Conservation (phyloP, 106 monocot genomes). For the Acorus gramineus region DNA sequence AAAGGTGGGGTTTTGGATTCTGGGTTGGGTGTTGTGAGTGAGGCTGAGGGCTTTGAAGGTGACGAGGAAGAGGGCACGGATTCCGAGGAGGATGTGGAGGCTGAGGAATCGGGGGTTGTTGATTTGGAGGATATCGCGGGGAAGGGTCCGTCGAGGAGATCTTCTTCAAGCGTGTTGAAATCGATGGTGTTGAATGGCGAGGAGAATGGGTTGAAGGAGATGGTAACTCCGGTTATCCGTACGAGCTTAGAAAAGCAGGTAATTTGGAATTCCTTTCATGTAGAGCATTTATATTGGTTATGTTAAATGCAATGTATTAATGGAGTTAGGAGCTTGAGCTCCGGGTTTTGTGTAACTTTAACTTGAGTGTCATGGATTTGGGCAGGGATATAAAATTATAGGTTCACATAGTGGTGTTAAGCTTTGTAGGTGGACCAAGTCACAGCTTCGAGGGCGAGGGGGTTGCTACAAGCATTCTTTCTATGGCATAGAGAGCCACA, state of each 20-base stretch:
- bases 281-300: too few relatives aligned
- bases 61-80: conserved; percentile 20
- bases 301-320: too few relatives aligned
- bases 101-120: conserved; percentile 27
- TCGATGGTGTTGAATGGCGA: not conserved
- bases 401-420: conserved; percentile 99
- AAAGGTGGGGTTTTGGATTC: conserved; percentile 27
- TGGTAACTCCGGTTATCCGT: conserved; percentile 85
- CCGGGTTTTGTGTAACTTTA: too few relatives aligned
- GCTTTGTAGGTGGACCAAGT: conserved; percentile 96
- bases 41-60: conserved; percentile 18
- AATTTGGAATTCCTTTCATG: not conserved
- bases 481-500: conserved; percentile 97
- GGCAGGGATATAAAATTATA: conserved; percentile 95
- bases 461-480: conserved; percentile 99
- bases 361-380: not conserved
- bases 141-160: conserved; percentile 54
- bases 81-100: conserved; percentile 34
- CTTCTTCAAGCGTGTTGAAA: conserved; percentile 1
- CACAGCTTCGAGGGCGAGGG: conserved; percentile 90
- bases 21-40: conserved; percentile 5
- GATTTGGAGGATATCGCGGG: conserved; percentile 99
- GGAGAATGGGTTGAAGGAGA: conserved; percentile 32
- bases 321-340: too few relatives aligned
- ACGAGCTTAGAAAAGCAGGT: conserved; percentile 90